These are phyloP conservation scores for Senna tora DNA, from an alignment of 306 rosid species.

Conservation along the genomic window DNA sequence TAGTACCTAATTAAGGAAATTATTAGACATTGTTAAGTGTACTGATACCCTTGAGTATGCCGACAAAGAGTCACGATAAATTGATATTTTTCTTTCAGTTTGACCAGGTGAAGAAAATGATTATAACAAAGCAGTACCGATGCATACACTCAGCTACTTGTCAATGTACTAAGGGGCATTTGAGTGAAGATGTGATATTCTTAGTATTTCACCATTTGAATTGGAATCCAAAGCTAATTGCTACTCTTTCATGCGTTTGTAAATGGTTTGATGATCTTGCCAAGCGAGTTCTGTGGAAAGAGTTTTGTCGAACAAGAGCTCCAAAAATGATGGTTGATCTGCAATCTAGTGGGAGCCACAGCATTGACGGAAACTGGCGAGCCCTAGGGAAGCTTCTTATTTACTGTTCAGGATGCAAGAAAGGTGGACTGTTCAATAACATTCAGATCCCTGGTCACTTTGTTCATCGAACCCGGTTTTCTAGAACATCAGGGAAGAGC, in stretches of 20 bases:
- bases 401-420: slow-evolving; percentile 86
- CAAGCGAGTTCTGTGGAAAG: slow-evolving; percentile 93
- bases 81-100: slow-evolving; percentile 27
- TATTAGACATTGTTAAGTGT: slow-evolving; percentile 12
- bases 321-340: slow-evolving; percentile 97
- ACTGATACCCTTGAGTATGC: neutral
- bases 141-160: slow-evolving; percentile 91
- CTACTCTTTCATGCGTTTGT: slow-evolving; percentile 80
- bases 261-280: slow-evolving; percentile 99
- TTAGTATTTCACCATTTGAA: slow-evolving; percentile 76
- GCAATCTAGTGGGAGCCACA: slow-evolving; percentile 90
- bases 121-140: slow-evolving; percentile 82
- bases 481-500: slow-evolving; percentile 95
- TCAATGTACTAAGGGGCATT: slow-evolving; percentile 87
- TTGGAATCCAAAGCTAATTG: slow-evolving; percentile 92
- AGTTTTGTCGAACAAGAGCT: slow-evolving; percentile 87
- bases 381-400: slow-evolving; percentile 90
- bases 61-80: slow-evolving; percentile 17
- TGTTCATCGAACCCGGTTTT: slow-evolving; percentile 78
- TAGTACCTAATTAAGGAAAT: slow-evolving; percentile 12
- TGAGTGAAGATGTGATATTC: slow-evolving; percentile 84
- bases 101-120: slow-evolving; percentile 60
- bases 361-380: slow-evolving; percentile 93
- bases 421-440: slow-evolving; percentile 76
- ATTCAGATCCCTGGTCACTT: slow-evolving; percentile 86